phyloP scores from a whole-genome alignment of 2,329 filamentous ascomycete species.

The Xylaria sp. region DNA sequence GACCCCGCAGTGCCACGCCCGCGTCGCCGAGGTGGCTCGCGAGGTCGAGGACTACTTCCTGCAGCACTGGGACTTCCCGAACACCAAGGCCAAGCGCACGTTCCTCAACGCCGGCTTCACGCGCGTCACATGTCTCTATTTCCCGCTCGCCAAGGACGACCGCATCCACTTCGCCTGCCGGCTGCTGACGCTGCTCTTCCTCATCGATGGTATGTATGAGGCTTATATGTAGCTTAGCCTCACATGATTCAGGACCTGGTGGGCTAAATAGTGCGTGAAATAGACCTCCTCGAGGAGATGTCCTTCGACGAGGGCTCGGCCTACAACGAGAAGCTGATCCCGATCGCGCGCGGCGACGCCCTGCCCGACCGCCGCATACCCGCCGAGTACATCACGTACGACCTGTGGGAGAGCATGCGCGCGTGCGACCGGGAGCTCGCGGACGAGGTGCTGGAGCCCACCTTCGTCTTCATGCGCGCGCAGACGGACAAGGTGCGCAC shows the following conservation, averaged over 20 bases:
- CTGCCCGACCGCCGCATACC: conserved; percentile 37
- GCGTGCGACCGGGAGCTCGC: conserved; percentile 36
- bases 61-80: conserved; percentile 41
- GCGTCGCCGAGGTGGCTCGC: conserved; percentile 27
- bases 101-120: conserved; percentile 41
- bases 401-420: conserved; percentile 43
- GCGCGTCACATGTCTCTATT: conserved; percentile 43
- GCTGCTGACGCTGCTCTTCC: conserved; percentile 44
- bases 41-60: conserved; percentile 45
- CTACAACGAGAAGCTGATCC: conserved; percentile 44
- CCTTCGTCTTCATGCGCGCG: conserved; percentile 42
- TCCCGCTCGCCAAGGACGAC: conserved; percentile 41
- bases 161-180: conserved; percentile 43
- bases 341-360: conserved; percentile 37
- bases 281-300: conserved; percentile 47
- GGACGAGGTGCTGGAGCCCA: conserved; percentile 39
- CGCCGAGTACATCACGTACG: conserved; percentile 41
- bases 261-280: too few relatives aligned
- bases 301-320: conserved; percentile 41
- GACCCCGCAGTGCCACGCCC: conserved; percentile 30
- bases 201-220: conserved; percentile 43
- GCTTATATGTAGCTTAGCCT: too few relatives aligned
- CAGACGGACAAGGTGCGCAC: conserved; percentile 37
- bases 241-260: too few relatives aligned
- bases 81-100: conserved; percentile 34